Conservation (phyloP, 2,329 filamentous ascomycete genomes). For the Teratosphaeria pseudoeucalypti region DNA sequence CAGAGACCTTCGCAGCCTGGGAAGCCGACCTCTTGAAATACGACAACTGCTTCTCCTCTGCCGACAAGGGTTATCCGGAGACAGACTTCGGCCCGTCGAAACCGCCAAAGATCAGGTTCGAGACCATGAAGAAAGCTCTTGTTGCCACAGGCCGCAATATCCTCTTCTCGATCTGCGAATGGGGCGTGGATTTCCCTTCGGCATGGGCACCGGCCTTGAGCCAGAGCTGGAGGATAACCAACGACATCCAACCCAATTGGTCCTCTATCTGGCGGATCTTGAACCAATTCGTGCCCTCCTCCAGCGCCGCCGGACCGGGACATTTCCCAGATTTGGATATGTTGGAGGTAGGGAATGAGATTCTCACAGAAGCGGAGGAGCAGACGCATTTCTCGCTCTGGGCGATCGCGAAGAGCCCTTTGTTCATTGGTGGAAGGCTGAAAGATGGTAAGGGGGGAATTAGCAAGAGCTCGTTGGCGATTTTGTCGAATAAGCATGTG, state of each 20-base stretch:
- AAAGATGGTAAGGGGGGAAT: neutral
- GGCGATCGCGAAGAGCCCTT: neutral
- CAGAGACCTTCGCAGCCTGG: constrained; percentile 18
- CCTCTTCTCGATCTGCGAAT: constrained; percentile 1
- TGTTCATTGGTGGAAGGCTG: neutral
- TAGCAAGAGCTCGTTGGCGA: constrained; percentile 16
- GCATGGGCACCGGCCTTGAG: neutral
- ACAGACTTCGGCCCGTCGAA: neutral
- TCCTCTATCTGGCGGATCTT: neutral
- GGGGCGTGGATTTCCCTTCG: constrained; percentile 1
- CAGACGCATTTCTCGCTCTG: neutral
- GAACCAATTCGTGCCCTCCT: neutral
- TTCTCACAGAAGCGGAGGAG: neutral
- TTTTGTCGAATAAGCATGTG: constrained; percentile 30
- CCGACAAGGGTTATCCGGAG: neutral
- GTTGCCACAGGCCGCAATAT: neutral
- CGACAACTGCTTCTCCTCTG: neutral
- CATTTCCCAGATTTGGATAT: neutral
- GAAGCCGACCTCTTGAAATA: constrained; percentile 18
- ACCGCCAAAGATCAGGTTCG: neutral
- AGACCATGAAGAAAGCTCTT: constrained; percentile 1
- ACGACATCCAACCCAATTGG: neutral
- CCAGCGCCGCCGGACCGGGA: neutral
- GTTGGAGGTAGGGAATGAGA: neutral
- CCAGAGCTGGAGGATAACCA: neutral